Base-by-base conservation (phyloP, 1,284 basidiomycete genomes). In the Heterobasidion irregulare region DNA sequence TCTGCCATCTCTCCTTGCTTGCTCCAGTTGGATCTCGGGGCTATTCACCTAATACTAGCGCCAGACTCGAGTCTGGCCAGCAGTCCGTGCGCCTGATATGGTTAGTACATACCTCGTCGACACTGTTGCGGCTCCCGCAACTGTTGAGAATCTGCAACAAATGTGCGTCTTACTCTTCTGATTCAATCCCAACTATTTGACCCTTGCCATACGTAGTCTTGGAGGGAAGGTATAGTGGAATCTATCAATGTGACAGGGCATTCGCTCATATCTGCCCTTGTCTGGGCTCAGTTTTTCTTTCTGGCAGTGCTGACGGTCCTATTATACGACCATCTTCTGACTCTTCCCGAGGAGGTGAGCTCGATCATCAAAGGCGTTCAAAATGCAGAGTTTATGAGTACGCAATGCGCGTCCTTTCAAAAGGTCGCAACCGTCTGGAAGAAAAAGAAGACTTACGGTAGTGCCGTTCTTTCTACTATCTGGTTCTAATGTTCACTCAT, bases 361-460 rank as follows among this genome's bases (percentile, higher is more conserved):
- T 47, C n/a, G n/a, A n/a, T 47, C 46, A n/a, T 12, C 3, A 16
- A 13, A 18, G 5, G 15, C 8, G 16, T 32, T 13, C 44, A 2
- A 13, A 47, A 8, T 33, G 32, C 26, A 44, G 41, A 16, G 41
- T 13, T 16, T 7, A 41, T 7, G 10, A 12, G 3, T 41, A 4
- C 12, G 10, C 5, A 41, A 41, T 10, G 10, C 38, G 38, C 38
- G n/a, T 10, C 38, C 5, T 13, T 43, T 6, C 26, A 26, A 26
- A 4, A 61, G 60, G 35, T 61, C 13, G 52, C 58, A 13, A 58
- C 55, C 7, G 55, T 60, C 10, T 61, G 60, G 60, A 61, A 61
- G 44, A 54, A 54, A 43, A 61, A 57, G 50, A 61, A 61, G 52
- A 56, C 60, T 7, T 56, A 53, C 26, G 26, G 26, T 26, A 26